Percentiles rank a stretch among this genome's conserved stretches.
These are phyloP conservation scores for Dendrothele bispora DNA, from an alignment of 768 basidiomycete genomes.

Conservation along the genomic window DNA sequence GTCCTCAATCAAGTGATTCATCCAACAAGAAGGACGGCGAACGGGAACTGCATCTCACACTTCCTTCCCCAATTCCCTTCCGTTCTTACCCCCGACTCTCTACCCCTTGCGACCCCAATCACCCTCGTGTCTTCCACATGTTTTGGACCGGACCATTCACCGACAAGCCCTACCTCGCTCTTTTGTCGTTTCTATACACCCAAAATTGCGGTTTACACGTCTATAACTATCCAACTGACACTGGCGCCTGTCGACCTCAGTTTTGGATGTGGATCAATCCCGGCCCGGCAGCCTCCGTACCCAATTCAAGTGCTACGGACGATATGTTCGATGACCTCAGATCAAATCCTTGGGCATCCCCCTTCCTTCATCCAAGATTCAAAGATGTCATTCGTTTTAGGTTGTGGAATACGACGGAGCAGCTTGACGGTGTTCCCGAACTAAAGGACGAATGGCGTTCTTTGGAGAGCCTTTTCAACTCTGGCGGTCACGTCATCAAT, in stretches of 20 bases:
- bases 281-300: constrained; percentile 89
- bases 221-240: constrained; percentile 45
- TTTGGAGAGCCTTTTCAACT: constrained; percentile 83
- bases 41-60: constrained; percentile 55
- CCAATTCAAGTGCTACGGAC: constrained; percentile 74
- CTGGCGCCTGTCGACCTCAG: constrained; percentile 75
- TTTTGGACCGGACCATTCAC: constrained; percentile 99
- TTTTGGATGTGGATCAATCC: constrained; percentile 99
- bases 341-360: constrained; percentile 90
- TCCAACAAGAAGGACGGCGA: constrained; percentile 58
- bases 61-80: constrained; percentile 53
- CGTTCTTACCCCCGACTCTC: constrained; percentile 56
- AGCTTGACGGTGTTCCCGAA: constrained; percentile 89
- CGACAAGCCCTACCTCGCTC: constrained; percentile 95
- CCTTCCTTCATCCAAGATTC: constrained; percentile 92
- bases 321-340: constrained; percentile 86
- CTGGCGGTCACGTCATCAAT: constrained; percentile 74
- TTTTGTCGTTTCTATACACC: constrained; percentile 93
- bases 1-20: constrained; percentile 52
- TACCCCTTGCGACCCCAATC: constrained; percentile 77
- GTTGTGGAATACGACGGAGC: constrained; percentile 98
- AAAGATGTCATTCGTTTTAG: constrained; percentile 92
- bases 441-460: constrained; percentile 88
- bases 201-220: constrained; percentile 88
- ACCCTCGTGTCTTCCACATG: constrained; percentile 93